Evolutionary conservation across 2,329 filamentous ascomycete genomes (phyloP), one percentile per base, ranked within the genome.

Genomic region (Colletotrichum magnum): DNA sequence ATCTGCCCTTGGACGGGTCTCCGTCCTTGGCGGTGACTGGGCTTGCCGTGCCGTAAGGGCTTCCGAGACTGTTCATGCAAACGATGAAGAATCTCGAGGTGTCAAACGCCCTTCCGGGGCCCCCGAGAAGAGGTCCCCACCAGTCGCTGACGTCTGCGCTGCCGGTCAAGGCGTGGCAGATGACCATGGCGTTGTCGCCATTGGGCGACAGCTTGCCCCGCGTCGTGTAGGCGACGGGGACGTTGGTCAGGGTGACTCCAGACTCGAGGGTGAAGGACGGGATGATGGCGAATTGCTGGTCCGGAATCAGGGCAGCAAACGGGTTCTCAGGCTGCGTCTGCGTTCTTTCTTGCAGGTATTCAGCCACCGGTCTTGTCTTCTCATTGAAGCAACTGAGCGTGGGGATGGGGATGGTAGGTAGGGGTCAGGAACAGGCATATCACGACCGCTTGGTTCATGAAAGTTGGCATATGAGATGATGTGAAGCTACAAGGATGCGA

Each of bases 201-300:
- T 84, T 80, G 18, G 86, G 80, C 26, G 88, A 88, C 70, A 93
- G 84, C 71, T 85, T 86, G 72, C 90, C 90, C 56, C 89, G 84
- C 24, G 88, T 90, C 53, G 89, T 92, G 78, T 92, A 92, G 50
- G 90, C 90, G 60, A 93, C 84, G 2, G 90, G 90, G 16, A 92
- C 86, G 88, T 98, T 96, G 74, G 87, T 84, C 21, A 99, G 87
- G 0, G 89, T 92, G 26, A 93, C 94, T 57, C 96, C 96, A 2
- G 95, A 98, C 81, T 99, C 96, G 73, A 99, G 92, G 9, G 92
- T 94, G 80, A 98, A 97, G 28, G 91, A 91, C 2, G 96, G 95
- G 64, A 99, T 89, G 70, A 96, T 89, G 66, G 93, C 94, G 76
- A 97, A 92, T 62, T 92, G 87, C 82, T 98, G 96, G 76, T 97